These are phyloP conservation scores for Suillus lakei DNA, from an alignment of 768 basidiomycete genomes.

Conservation along the genomic window DNA sequence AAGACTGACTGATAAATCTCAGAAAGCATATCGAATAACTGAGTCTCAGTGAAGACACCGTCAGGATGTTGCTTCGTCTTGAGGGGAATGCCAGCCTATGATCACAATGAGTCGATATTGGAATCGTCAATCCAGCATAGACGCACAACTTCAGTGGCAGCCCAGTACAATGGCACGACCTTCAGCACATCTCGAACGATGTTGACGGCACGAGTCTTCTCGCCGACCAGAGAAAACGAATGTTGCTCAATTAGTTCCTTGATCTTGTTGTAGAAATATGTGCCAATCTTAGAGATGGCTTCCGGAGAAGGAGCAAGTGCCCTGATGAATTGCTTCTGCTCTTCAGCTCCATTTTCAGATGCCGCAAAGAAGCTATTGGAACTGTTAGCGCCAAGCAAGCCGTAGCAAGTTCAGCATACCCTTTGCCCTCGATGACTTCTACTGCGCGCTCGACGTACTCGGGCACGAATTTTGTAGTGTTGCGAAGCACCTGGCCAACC, in stretches of 20 bases:
- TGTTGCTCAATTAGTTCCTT: constrained; percentile 55
- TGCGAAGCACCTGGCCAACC: constrained; percentile 57
- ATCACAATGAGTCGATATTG: constrained; percentile 6
- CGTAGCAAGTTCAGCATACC: constrained; percentile 44
- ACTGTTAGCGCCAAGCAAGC: constrained; percentile 10
- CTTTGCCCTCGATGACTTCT: constrained; percentile 59
- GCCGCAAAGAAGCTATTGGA: constrained; percentile 68
- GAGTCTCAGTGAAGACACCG: constrained; percentile 64
- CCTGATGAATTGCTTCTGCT: constrained; percentile 52
- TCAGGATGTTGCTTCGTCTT: constrained; percentile 56
- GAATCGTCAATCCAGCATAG: not conserved
- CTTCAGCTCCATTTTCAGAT: constrained; percentile 40
- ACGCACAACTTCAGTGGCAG: constrained; percentile 68
- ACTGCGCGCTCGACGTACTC: constrained; percentile 55
- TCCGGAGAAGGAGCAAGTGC: constrained; percentile 54
- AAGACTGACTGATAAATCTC: constrained; percentile 67
- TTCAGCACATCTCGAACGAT: constrained; percentile 72
- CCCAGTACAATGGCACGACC: constrained; percentile 70
- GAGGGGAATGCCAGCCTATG: constrained; percentile 70
- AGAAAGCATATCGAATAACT: constrained; percentile 67
- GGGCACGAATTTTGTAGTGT: constrained; percentile 46
- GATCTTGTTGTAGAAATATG: constrained; percentile 72
- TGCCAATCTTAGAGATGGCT: constrained; percentile 51
- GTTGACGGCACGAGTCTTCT: constrained; percentile 59
- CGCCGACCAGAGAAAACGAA: constrained; percentile 61